A percentile compares a stretch with the other conserved stretches of the same genome.
Evolutionary conservation across 352 stramenopile genomes (phyloP).

Genomic region (Phytophthora cryptogea): DNA sequence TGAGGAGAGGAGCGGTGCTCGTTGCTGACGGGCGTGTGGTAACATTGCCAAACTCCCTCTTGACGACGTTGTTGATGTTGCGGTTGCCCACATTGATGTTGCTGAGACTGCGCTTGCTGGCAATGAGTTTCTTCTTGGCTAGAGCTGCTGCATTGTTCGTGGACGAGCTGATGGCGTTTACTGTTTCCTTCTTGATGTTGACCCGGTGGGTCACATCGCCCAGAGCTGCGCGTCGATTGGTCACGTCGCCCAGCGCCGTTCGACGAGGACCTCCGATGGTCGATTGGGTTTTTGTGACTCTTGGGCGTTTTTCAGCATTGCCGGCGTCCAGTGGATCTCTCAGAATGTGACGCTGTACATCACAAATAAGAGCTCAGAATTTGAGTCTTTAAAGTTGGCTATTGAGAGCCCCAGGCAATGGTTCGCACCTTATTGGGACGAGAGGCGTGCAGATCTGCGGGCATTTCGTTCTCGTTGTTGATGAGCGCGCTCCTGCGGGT

Average conservation of each 20-base stretch:
- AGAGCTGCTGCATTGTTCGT: constrained; percentile 26
- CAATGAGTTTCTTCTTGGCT: constrained; percentile 53
- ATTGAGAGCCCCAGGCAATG: neutral
- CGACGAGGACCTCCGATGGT: constrained; percentile 26
- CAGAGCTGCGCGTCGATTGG: constrained; percentile 62
- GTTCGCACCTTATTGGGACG: constrained; percentile 54
- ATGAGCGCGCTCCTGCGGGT: constrained; percentile 22
- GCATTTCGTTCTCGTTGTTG: constrained; percentile 83
- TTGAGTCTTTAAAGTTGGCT: neutral
- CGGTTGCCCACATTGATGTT: constrained; percentile 30
- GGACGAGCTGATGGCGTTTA: constrained; percentile 45
- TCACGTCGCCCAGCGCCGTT: constrained; percentile 62
- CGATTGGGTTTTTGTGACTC: constrained; percentile 50
- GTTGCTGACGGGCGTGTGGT: constrained; percentile 18
- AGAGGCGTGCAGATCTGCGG: constrained; percentile 37
- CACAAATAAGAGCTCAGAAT: constrained; percentile 8
- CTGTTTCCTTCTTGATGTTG: constrained; percentile 61
- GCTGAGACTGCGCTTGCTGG: constrained; percentile 46
- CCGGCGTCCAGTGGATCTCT: constrained; percentile 49
- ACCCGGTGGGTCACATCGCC: constrained; percentile 80
- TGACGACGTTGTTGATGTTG: constrained; percentile 23
- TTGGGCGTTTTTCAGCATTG: constrained; percentile 64
- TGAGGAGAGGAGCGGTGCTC: constrained; percentile 10
- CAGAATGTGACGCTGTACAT: constrained; percentile 43
- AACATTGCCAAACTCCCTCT: constrained; percentile 26